Conservation (phyloP, 192 early-diverging fungal genomes). For the Rhizoclosmatium globosum region DNA sequence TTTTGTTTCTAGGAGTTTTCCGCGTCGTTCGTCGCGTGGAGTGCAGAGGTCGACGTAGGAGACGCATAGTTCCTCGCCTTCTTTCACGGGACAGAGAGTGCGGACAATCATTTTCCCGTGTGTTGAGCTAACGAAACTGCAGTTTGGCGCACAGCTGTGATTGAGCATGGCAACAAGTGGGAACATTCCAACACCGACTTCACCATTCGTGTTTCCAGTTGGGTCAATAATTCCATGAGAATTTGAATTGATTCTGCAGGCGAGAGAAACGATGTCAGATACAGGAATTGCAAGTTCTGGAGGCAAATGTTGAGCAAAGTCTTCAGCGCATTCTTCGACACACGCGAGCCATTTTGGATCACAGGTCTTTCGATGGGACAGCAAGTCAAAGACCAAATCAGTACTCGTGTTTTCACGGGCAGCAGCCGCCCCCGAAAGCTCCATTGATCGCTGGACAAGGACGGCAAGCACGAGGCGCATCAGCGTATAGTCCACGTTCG, state of each 20-base stretch:
- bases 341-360: constrained; percentile 40
- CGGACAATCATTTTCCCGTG: constrained; percentile 67
- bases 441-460: constrained; percentile 11
- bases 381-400: constrained; percentile 37
- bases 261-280: constrained; percentile 54
- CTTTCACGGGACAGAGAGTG: constrained; percentile 62
- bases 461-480: constrained; percentile 46
- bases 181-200: constrained; percentile 72
- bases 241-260: constrained; percentile 73
- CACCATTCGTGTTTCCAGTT: constrained; percentile 35
- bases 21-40: constrained; percentile 74
- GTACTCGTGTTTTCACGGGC: neutral
- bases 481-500: constrained; percentile 44
- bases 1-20: constrained; percentile 69
- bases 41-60: constrained; percentile 77
- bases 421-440: neutral
- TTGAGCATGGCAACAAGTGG: constrained; percentile 76
- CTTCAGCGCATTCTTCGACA: constrained; percentile 35
- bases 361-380: constrained; percentile 38
- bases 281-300: constrained; percentile 20
- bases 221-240: constrained; percentile 63
- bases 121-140: constrained; percentile 58
- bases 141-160: constrained; percentile 81
- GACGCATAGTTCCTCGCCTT: constrained; percentile 68
- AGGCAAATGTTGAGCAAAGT: constrained; percentile 30